Percentiles rank a stretch among this genome's conserved stretches.
phyloP scores from a whole-genome alignment of 306 rosid species.

The Cucurbita pepo region DNA sequence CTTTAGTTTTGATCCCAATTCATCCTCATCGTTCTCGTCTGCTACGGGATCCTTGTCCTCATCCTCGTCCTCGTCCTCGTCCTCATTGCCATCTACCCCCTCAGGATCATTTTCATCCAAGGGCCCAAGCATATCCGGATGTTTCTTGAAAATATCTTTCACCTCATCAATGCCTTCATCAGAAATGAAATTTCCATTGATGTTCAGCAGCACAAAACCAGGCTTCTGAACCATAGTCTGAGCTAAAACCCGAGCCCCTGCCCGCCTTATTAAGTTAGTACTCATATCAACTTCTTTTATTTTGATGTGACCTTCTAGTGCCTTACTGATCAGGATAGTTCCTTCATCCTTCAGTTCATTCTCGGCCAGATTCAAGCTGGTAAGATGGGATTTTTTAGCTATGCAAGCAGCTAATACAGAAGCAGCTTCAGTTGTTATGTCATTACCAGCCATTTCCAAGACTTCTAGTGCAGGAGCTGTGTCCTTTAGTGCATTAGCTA shows the following conservation, averaged over 20 bases:
- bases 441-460: conserved; percentile 82
- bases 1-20: conserved; percentile 65
- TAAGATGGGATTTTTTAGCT: conserved; percentile 33
- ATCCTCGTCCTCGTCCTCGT: not conserved
- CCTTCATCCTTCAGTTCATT: conserved; percentile 92
- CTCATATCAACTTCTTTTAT: conserved; percentile 74
- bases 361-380: conserved; percentile 61
- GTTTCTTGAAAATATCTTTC: conserved; percentile 39
- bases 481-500: conserved; percentile 49
- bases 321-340: conserved; percentile 45
- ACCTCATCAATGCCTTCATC: conserved; percentile 69
- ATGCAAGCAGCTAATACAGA: conserved; percentile 50
- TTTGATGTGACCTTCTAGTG: conserved; percentile 36
- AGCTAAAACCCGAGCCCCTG: conserved; percentile 72
- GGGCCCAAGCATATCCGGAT: conserved; percentile 42
- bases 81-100: conserved; percentile 36
- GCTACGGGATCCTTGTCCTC: conserved; percentile 32
- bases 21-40: conserved; percentile 29
- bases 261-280: conserved; percentile 41
- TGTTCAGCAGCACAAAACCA: conserved; percentile 47
- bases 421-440: conserved; percentile 60
- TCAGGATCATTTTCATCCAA: conserved; percentile 86
- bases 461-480: conserved; percentile 70
- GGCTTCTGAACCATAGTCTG: conserved; percentile 47
- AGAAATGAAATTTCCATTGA: conserved; percentile 69